Evolutionary conservation across 2,329 filamentous ascomycete genomes (phyloP), one percentile per base, ranked within the genome.

Genomic region (Malbranchea zuffiana): DNA sequence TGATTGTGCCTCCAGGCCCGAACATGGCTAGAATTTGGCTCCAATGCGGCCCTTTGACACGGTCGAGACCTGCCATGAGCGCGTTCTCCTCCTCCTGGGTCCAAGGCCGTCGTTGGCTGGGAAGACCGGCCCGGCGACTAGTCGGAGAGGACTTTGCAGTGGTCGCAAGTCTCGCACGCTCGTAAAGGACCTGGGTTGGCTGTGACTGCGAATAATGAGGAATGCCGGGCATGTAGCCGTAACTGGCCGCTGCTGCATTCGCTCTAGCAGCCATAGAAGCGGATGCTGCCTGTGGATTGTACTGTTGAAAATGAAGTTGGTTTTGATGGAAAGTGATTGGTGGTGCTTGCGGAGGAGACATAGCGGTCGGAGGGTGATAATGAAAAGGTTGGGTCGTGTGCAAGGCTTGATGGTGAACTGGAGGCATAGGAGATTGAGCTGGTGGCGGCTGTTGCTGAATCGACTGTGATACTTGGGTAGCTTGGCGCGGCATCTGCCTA

Each of bases 1-100:
- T 87, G 16, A 88, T 74, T 0, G 79, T 81, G 4, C 86, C 86
- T 27, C 80, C 81, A 0, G 75, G 72, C 0, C 86, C 86, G 54
- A 88, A 93, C 27, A 93, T 71, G 1, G 79, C 79, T 8, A 94
- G 66, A 31, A 94, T 94, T 54, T 93, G 85, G 48, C 82, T 88
- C 86, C 86, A 94, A 51, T 94, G 85, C 12, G 86, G 86, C 0
- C 86, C 86, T 54, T 87, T 86, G 31, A 94, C 86, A 55, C 81
- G 76, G 52, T 92, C 86, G 3, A 94, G 72, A 1, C 86, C 86
- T 32, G 81, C 75, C 80, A 94, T 88, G 12, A 94, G 68, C 0
- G 86, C 85, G 56, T 86, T 85, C 54, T 94, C 86, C 59, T 94
- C 86, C 45, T 90, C 83, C 3, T 81, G 78, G 1, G 80, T 84